Evolutionary conservation across 169 alveolate genomes (phyloP).

Genomic region (Neospora caninum): DNA sequence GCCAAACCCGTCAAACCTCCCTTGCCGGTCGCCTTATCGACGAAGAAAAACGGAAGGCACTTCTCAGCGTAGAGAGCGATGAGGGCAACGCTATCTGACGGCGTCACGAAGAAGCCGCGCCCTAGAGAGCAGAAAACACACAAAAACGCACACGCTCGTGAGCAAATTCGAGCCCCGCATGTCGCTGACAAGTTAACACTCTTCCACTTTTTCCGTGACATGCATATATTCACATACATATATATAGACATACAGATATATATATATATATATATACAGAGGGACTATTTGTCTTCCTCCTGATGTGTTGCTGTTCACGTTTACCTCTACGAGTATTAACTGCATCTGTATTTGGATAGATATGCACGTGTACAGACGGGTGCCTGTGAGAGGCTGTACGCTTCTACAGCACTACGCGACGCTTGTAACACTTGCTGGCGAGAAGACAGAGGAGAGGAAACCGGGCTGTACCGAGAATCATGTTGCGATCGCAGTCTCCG

Average conservation of each 20-base stretch:
- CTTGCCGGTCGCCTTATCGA: conserved; percentile 57
- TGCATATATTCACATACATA: neutral
- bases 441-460: too few species aligned
- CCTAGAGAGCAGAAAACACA: conserved; percentile 69
- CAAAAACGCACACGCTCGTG: neutral
- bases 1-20: conserved; percentile 92
- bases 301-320: too few species aligned
- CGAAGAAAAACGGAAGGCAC: conserved; percentile 83
- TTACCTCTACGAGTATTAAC: too few species aligned
- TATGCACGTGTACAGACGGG: too few species aligned
- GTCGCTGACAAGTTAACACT: neutral
- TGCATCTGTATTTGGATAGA: too few species aligned
- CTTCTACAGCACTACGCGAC: too few species aligned
- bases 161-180: neutral
- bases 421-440: too few species aligned
- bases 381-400: too few species aligned
- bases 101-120: conserved; percentile 93
- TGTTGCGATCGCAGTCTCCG: conserved; percentile 97
- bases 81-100: conserved; percentile 95
- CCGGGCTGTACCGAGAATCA: conserved; percentile 85
- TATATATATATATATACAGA: neutral
- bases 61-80: conserved; percentile 89
- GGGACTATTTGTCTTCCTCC: neutral
- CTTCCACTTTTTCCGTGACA: neutral
- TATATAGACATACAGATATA: neutral